Evolutionary conservation across 176 grass and related monocot genomes (phyloP), one percentile per base, ranked within the genome.

Genomic region (Otatea glauca): DNA sequence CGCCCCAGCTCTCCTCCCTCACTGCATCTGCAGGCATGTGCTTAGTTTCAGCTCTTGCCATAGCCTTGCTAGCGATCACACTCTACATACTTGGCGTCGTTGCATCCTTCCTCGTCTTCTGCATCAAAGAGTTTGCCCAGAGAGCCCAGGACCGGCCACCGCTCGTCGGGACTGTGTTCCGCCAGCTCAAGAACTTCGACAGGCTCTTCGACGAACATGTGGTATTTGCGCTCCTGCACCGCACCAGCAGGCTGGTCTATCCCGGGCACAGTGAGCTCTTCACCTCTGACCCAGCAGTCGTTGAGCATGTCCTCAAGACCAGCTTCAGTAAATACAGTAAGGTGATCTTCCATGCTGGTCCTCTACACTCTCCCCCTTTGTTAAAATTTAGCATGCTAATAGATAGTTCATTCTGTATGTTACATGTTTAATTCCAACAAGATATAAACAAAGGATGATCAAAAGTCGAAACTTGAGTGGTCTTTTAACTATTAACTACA

Each of bases 321-420:
- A 93, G 63, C 64, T 93, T 93, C 92, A 79, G 74, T 61, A 93
- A 90, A 70, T 90, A 93, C 79, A 86, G 78, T 72, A 93, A 90
- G 92, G 88, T 92, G 15, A 55, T 43, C 63, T 34, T 58, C 41
- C 39, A 65, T 76, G 25, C 51, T 24, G 17, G 54, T 65, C 16
- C 1, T 38, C 10, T 15, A 51, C 66, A 14, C n/a, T 49, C 41
- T 73, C 35, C 44, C 18, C 15, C 16, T 65, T 44, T 56, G 7
- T 58, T 74, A 14, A 35, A 15, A 39, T 51, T 29, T 50, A 75
- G 53, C 16, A 75, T 54, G 53, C 25, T 11, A 7, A 67, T 41
- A 47, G 4, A 81, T 65, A 65, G 35, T 55, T 23, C 7, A 43
- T 20, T 88, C 23, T 41, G 20, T 75, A 18, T 60, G 43, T 48